phyloP scores from a whole-genome alignment of 176 grass and related monocot genomes.

The Hordeum marinum region DNA sequence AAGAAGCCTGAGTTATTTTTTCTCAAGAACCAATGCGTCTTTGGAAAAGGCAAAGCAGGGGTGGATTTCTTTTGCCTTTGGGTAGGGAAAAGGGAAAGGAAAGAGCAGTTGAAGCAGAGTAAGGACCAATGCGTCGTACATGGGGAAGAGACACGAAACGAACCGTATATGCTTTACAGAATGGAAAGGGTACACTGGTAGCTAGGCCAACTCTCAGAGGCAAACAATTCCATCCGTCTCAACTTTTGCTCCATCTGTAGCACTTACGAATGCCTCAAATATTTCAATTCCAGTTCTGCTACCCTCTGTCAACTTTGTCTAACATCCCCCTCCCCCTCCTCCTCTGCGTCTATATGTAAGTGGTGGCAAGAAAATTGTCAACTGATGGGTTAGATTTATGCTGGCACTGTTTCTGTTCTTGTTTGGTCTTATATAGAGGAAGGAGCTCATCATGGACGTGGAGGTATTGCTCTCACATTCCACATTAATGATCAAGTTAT shows the following conservation, averaged over 20 bases:
- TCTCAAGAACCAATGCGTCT: not conserved
- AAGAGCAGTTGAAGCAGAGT: not conserved
- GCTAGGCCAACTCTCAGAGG: not conserved
- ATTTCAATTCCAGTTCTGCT: not conserved
- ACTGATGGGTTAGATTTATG: too few species aligned
- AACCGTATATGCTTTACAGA: not conserved
- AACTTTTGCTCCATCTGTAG: not conserved
- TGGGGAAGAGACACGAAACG: not conserved
- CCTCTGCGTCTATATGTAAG: too few species aligned
- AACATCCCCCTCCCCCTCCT: too few species aligned
- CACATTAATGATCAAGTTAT: too few species aligned
- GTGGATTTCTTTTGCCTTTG: not conserved
- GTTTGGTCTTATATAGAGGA: too few species aligned
- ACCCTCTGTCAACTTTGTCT: not conserved
- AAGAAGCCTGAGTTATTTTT: not conserved
- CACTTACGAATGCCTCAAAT: not conserved
- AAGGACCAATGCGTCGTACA: not conserved
- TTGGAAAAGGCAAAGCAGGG: not conserved
- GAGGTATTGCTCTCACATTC: too few species aligned
- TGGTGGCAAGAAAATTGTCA: not conserved
- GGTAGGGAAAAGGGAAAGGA: not conserved
- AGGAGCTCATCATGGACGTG: too few species aligned
- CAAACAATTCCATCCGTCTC: not conserved
- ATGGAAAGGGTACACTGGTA: not conserved
- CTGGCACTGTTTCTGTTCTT: not conserved